These are phyloP conservation scores for Skeletonema grethae DNA, from an alignment of 108 stramenopile genomes.

Conservation along the genomic window DNA sequence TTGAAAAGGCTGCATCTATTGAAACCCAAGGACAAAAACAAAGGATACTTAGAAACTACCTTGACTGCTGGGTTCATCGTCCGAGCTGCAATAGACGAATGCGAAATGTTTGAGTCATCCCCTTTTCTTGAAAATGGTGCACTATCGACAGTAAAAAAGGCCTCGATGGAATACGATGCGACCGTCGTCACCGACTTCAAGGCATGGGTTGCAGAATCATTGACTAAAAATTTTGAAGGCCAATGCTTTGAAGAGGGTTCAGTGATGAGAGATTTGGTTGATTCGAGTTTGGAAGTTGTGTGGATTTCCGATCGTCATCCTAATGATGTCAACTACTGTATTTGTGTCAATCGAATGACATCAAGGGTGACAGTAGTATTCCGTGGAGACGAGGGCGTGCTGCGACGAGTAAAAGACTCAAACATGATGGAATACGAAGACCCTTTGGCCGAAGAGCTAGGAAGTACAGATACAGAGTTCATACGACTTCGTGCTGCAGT, in stretches of 20 bases:
- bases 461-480: slow-evolving; percentile 4
- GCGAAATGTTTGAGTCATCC: slow-evolving; percentile 19
- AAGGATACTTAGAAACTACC: slow-evolving; percentile 11
- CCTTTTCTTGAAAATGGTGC: background rate
- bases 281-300: slow-evolving; percentile 14
- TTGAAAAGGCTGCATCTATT: slow-evolving; percentile 5
- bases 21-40: background rate
- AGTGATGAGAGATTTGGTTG: slow-evolving; percentile 16
- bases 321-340: slow-evolving; percentile 19
- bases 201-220: slow-evolving; percentile 16
- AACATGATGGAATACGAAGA: slow-evolving; percentile 3
- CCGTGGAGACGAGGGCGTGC: slow-evolving; percentile 15
- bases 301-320: slow-evolving; percentile 29
- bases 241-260: slow-evolving; percentile 22
- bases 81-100: slow-evolving; percentile 19
- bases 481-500: slow-evolving; percentile 14
- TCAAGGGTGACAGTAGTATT: slow-evolving; percentile 12
- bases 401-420: slow-evolving; percentile 12
- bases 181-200: slow-evolving; percentile 11
- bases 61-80: slow-evolving; percentile 14
- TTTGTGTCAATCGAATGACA: slow-evolving; percentile 11
- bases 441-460: slow-evolving; percentile 14
- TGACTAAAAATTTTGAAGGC: slow-evolving; percentile 6
- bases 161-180: slow-evolving; percentile 2
- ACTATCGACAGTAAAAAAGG: background rate